Evolutionary conservation across 345 rosid species (phyloP), one percentile per base, ranked within the genome.

Genomic region (Abelmoschus esculentus): DNA sequence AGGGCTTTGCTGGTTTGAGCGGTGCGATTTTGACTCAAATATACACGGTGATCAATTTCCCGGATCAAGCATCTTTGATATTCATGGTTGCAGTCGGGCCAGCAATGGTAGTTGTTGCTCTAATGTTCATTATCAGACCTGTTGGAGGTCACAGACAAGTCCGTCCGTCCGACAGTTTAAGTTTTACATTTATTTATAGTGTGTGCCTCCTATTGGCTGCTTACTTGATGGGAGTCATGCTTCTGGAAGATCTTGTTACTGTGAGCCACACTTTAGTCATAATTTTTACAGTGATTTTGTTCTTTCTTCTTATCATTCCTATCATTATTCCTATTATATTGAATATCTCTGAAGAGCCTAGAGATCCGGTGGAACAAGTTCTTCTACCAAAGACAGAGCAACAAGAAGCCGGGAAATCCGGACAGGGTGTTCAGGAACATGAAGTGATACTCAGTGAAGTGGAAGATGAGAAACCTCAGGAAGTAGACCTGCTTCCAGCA

Each of bases 41-140:
- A 77, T 96, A 89, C 66, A 80, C 96, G 0, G 61, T 80, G 91
- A 75, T 90, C 71, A 83, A 92, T 77, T 82, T 91, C 42, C 87
- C 98, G 6, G 85, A 92, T 65, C 90, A 83, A 0, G 96, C 97
- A 11, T 84, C 87, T 67, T 96, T 96, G 66, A 86, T 96, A 70
- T 85, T 96, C 82, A 92, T 96, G 99, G 92, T 92, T 60, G 98
- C 98, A 0, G 99, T 92, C 61, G 97, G 85, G 6, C 99, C 99
- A 22, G 85, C 90, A 11, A 87, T 90, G 85, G 87, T 92, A 8
- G 86, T 80, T 60, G 75, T 87, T 72, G 78, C 81, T 49, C 76
- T 90, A 14, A 96, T 96, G 99, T 96, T 90, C 78, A 63, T 89
- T 29, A 80, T 96, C 71, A 85, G 98, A 78, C 99, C 98, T 11